Evolutionary conservation across 192 early-diverging fungal species (phyloP), one percentile per base, ranked within the genome.

Genomic region (Rhizophlyctis rosea): DNA sequence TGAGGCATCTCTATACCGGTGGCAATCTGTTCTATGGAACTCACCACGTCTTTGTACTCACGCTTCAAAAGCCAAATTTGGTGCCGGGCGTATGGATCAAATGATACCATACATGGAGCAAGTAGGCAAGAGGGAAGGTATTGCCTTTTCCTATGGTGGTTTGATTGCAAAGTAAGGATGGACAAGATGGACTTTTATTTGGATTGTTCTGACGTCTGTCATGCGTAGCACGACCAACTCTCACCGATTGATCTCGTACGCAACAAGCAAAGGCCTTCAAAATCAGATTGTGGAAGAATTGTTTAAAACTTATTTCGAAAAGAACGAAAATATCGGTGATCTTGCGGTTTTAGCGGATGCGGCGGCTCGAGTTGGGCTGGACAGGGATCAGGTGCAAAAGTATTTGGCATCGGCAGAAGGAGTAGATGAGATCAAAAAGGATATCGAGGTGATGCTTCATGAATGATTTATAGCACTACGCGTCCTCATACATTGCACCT

Each of bases 291-390:
- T 88, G 23, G 81, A 85, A 13, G 75, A 80, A 53, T 56, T 93
- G 34, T 81, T 89, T 30, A 64, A 72, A 27, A 65, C 81, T 5
- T 93, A 91, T 62, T 88, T 88, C 77, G 91, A 93, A 72, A 54
- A 82, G 28, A 78, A 81, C 50, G 69, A 85, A 67, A 85, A 88
- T 66, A 76, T 90, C 52, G 81, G 79, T 47, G 85, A 88, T 35
- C 36, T 61, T n/a, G 66, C 84, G 0, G 78, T 82, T 1, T 65
- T 93, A 33, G 73, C 80, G 16, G 74, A 62, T 2, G 79, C 74
- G 4, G 89, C 86, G 3, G 79, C 59, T 23, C 76, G 76, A 34
- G 86, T 73, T 16, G 90, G 88, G 0, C 64, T 91, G 50, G 77
- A 90, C 51, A 39, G 64, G 24, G 64, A 57, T 4, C 64, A 81